phyloP scores from a whole-genome alignment of 1,284 basidiomycete species.

The Neonothopanus nambi region DNA sequence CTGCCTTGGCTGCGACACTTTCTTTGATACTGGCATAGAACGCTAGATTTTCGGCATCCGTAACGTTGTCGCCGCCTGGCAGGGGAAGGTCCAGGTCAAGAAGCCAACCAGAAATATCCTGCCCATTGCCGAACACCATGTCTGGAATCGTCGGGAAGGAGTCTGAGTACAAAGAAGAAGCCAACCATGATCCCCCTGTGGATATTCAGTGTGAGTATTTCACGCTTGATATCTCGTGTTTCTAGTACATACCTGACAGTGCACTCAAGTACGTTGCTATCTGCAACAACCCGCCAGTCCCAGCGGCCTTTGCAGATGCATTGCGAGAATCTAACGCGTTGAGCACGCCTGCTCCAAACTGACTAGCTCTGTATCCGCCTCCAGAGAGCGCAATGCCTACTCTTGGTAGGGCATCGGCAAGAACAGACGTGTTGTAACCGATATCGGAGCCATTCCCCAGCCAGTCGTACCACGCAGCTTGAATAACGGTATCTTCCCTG shows the following conservation, averaged over 20 bases:
- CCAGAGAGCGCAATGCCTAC: slow-evolving; percentile 8
- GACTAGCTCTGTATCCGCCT: slow-evolving; percentile 10
- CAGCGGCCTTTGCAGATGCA: slow-evolving; percentile 35
- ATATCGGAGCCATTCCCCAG: slow-evolving; percentile 4
- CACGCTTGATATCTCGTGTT: neutral
- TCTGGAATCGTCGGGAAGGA: slow-evolving; percentile 40
- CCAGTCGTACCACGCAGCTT: slow-evolving; percentile 2
- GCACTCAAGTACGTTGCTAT: slow-evolving; percentile 42
- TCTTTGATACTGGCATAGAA: slow-evolving; percentile 26
- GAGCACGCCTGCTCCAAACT: slow-evolving; percentile 49
- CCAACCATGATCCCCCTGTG: slow-evolving; percentile 38
- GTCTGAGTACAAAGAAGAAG: slow-evolving; percentile 39
- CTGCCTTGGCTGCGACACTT: slow-evolving; percentile 34
- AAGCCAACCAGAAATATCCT: slow-evolving; percentile 33
- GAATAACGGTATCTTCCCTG: neutral
- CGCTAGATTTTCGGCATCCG: slow-evolving; percentile 15
- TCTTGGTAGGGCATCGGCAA: neutral
- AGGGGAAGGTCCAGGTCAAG: slow-evolving; percentile 24
- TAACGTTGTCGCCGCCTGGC: slow-evolving; percentile 18
- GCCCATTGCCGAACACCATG: slow-evolving; percentile 33
- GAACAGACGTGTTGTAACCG: neutral
- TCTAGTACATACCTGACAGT: slow-evolving; percentile 29
- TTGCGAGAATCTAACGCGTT: slow-evolving; percentile 53
- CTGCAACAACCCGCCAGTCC: slow-evolving; percentile 54
- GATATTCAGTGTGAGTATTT: slow-evolving; percentile 2